phyloP scores from a whole-genome alignment of 176 grass and related monocot genomes.

The Rhynchospora breviuscula region DNA sequence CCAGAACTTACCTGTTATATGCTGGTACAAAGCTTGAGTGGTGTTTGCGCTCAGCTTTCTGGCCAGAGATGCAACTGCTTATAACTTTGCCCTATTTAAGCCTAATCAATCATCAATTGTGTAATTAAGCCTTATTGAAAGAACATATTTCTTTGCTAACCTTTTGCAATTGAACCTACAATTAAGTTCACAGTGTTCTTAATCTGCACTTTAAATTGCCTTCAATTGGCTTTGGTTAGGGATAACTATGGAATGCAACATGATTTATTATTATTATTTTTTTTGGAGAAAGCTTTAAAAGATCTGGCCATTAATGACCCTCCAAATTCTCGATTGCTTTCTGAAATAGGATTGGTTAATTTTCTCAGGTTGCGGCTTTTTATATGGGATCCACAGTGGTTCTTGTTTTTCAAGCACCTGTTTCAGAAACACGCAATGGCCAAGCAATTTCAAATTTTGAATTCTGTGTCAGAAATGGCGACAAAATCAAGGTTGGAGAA shows the following conservation, averaged over 20 bases:
- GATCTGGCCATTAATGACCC: background rate
- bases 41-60: background rate
- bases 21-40: background rate
- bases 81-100: background rate
- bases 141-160: background rate
- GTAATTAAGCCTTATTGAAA: background rate
- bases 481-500: constrained; percentile 70
- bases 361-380: constrained; percentile 54
- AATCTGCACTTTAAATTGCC: background rate
- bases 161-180: background rate
- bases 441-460: constrained; percentile 31
- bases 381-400: constrained; percentile 83
- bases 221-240: background rate
- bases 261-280: background rate
- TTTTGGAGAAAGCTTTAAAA: background rate
- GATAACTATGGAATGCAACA: background rate
- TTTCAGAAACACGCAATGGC: constrained; percentile 31
- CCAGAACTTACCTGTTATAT: background rate
- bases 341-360: background rate
- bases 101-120: background rate
- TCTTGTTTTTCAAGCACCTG: constrained; percentile 78
- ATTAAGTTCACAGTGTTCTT: background rate
- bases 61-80: background rate
- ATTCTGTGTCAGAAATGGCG: constrained; percentile 55
- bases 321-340: background rate